Percentiles rank a stretch among this genome's conserved stretches.
phyloP scores from a whole-genome alignment of 805 yeast species.

The Cyberlindnera euphorbiae region DNA sequence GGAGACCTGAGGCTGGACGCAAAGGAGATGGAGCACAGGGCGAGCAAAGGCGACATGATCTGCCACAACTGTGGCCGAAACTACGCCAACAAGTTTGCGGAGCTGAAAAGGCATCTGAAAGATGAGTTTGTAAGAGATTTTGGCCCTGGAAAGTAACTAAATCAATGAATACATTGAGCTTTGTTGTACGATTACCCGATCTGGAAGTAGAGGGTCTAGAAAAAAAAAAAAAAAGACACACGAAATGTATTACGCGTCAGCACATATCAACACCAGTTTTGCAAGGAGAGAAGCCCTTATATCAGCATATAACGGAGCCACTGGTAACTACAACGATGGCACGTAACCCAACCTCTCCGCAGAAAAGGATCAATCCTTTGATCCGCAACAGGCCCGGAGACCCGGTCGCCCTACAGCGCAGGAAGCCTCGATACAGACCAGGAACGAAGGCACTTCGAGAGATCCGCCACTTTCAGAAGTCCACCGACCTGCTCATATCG shows the following conservation, averaged over 20 bases:
- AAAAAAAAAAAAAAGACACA: no score
- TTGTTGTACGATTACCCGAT: no score
- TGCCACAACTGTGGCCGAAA: constrained; percentile 40
- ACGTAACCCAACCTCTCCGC: background rate
- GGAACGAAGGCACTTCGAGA: constrained; percentile 66
- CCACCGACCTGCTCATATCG: constrained; percentile 61
- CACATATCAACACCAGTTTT: no score
- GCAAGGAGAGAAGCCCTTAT: no score
- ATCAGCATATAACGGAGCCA: no score
- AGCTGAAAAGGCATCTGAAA: constrained; percentile 37
- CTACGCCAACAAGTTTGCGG: constrained; percentile 38
- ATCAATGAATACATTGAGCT: no score
- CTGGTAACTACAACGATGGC: constrained; percentile 1
- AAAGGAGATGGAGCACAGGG: constrained; percentile 35
- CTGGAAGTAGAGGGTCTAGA: no score
- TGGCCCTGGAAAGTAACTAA: background rate
- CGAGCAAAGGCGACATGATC: constrained; percentile 31
- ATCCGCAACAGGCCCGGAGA: constrained; percentile 12
- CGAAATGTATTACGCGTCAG: no score
- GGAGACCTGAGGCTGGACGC: constrained; percentile 38
- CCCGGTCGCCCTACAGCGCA: constrained; percentile 4
- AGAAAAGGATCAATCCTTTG: constrained; percentile 2
- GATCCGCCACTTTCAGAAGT: constrained; percentile 60
- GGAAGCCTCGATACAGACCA: constrained; percentile 41
- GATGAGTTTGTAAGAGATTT: constrained; percentile 28